Evolutionary conservation across 2,329 filamentous ascomycete genomes (phyloP).

Genomic region (Epichloe elymi): DNA sequence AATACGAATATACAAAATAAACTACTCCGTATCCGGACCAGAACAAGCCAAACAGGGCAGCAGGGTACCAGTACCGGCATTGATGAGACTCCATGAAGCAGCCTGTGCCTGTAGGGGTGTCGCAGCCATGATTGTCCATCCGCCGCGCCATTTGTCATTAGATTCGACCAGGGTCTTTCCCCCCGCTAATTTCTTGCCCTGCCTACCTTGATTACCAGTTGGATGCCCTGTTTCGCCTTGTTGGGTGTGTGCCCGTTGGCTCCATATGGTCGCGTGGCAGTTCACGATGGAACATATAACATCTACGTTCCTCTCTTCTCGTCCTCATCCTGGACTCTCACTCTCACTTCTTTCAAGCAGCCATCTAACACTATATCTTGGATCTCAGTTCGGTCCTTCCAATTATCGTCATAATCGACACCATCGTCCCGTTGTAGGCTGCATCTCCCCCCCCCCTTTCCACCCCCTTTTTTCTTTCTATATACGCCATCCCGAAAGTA

Average conservation of each 20-base stretch:
- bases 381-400: neutral
- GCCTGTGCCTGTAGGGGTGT: neutral
- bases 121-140: neutral
- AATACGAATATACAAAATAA: too few species aligned
- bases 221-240: neutral
- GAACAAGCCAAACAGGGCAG: too few species aligned
- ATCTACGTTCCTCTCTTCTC: neutral
- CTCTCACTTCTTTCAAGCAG: neutral
- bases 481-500: neutral
- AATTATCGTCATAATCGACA: neutral
- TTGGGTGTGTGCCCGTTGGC: neutral
- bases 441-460: neutral
- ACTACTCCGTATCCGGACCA: too few species aligned
- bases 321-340: neutral
- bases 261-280: neutral
- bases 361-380: neutral
- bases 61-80: neutral
- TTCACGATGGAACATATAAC: conserved; percentile 6
- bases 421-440: conserved; percentile 1
- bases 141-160: too few species aligned
- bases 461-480: neutral
- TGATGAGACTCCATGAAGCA: too few species aligned
- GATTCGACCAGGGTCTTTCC: neutral
- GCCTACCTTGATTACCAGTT: neutral
- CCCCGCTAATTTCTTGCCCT: neutral